Percentiles rank a stretch among this genome's conserved stretches.
Evolutionary conservation across 495 filamentous ascomycete genomes (phyloP).

Genomic region (Sabuloglossum arenarium): DNA sequence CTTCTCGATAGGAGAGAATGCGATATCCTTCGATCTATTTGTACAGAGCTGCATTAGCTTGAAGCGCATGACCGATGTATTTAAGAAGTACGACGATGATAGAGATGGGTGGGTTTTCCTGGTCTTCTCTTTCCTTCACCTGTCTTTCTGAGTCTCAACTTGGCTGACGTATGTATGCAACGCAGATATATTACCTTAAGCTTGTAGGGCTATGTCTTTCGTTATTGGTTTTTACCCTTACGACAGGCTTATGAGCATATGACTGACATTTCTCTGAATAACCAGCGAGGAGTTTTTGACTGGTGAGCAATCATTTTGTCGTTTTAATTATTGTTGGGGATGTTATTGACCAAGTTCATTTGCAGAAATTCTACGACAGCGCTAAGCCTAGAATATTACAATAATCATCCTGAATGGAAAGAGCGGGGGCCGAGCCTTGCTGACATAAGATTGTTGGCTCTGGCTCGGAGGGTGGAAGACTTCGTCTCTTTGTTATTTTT

Average conservation of each 20-base stretch:
- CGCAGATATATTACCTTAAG: slow-evolving; percentile 50
- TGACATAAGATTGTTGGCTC: neutral
- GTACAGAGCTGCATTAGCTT: slow-evolving; percentile 92
- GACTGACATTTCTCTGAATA: neutral
- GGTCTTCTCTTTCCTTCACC: slow-evolving; percentile 15
- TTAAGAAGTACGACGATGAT: slow-evolving; percentile 97
- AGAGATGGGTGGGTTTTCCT: slow-evolving; percentile 48
- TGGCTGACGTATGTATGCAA: neutral
- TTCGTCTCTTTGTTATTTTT: no score
- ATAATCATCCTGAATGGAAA: neutral
- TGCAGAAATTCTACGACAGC: slow-evolving; percentile 1
- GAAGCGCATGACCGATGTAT: slow-evolving; percentile 97
- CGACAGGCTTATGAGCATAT: neutral
- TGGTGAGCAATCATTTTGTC: slow-evolving; percentile 30
- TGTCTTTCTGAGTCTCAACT: neutral
- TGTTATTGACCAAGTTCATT: neutral
- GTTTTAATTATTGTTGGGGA: no score
- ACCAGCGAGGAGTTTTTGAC: slow-evolving; percentile 47
- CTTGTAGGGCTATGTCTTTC: slow-evolving; percentile 20
- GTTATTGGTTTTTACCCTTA: neutral
- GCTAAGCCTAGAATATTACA: neutral
- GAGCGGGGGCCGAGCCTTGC: neutral
- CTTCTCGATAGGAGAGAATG: slow-evolving; percentile 21
- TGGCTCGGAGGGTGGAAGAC: no score
- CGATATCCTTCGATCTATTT: slow-evolving; percentile 91